Evolutionary conservation across 78 protist species (phyloP).

Genomic region (Dictyostelium discoideum): dicty_2.7 NC_007091.3:809501-810000

Average conservation of each 20-base stretch:
- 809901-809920: neutral
- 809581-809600: too few species aligned
- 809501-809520: too few species aligned
- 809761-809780: neutral
- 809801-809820: neutral
- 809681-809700: neutral
- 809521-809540: too few species aligned
- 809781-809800: neutral
- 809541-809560: too few species aligned
- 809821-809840: neutral
- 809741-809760: neutral
- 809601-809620: too few species aligned
- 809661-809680: neutral
- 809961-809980: too few species aligned
- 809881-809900: neutral
- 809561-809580: too few species aligned
- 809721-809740: neutral
- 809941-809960: neutral
- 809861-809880: neutral
- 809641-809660: too few species aligned
- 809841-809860: neutral
- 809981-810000: too few species aligned
- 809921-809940: neutral
- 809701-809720: neutral
- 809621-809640: too few species aligned